Evolutionary conservation across 495 filamentous ascomycete genomes (phyloP), one percentile per base, ranked within the genome.

Genomic region (Neurospora sp.): DNA sequence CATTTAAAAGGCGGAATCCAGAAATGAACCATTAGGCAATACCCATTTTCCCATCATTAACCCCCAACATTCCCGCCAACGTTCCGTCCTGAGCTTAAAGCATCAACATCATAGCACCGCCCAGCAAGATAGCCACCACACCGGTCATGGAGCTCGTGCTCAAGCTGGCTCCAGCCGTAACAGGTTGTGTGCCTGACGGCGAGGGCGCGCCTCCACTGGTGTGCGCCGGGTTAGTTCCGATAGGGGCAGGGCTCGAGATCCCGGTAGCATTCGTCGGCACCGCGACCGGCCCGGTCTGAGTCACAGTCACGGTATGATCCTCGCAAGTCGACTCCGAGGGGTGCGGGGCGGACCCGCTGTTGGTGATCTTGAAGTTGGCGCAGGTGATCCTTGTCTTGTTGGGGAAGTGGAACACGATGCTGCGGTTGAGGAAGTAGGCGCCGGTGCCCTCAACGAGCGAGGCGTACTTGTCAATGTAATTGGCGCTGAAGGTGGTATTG

Each of bases 361-460:
- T 74, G 20, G 78, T 69, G 54, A 78, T 73, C 31, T 76, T 77
- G 79, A 94, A 92, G 84, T 90, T 93, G 77, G 90, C 91, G 82
- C 92, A 94, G 2, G 88, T 85, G 76, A 93, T 86, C 73, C 91
- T 88, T 0, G 89, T 92, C 81, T 86, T 90, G 83, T 92, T 92
- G 73, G 83, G 82, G 75, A 84, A 87, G 82, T 97, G 93, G 70
- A 97, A 81, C 54, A 95, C 92, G 71, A 97, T 78, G 69, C 90
- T 93, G 70, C 90, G 87, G 84, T 94, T 92, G 71, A 92, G 93
- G 76, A 97, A 88, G 85, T 91, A 97, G 70, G 92, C 84, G 40
- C 83, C 85, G 35, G 84, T 81, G 35, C 87, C 88, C 41, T 83
- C 76, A 54, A 81, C 73, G 38, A 89, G 89, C 5, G 92, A 91